phyloP scores from a whole-genome alignment of 805 yeast genomes.

The Hemisphaericaspora nanyangensis region DNA sequence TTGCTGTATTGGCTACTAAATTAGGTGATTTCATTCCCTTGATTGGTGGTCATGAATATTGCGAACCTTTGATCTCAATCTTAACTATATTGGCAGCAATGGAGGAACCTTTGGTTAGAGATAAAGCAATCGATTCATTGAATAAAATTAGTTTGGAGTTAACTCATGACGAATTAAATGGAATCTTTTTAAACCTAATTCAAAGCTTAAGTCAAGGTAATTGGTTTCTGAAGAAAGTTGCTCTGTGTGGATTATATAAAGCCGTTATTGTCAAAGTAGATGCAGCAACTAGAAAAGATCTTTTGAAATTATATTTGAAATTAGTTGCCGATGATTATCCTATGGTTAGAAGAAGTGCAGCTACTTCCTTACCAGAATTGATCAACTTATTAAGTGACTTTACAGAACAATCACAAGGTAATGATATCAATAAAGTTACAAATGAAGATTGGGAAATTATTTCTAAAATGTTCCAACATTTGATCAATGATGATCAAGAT shows the following conservation, averaged over 20 bases:
- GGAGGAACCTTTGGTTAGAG: slow-evolving; percentile 96
- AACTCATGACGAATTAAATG: slow-evolving; percentile 57
- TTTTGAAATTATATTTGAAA: slow-evolving; percentile 64
- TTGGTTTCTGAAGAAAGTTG: slow-evolving; percentile 92
- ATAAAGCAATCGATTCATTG: slow-evolving; percentile 85
- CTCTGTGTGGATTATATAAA: slow-evolving; percentile 85
- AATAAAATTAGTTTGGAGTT: slow-evolving; percentile 65
- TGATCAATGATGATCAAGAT: slow-evolving; percentile 86
- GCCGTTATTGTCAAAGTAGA: slow-evolving; percentile 60
- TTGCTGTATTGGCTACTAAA: slow-evolving; percentile 89
- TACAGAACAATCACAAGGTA: slow-evolving; percentile 30
- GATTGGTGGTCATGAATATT: slow-evolving; percentile 71
- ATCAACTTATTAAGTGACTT: slow-evolving; percentile 53
- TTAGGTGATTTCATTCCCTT: slow-evolving; percentile 83
- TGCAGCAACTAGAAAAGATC: slow-evolving; percentile 50
- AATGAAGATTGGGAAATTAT: slow-evolving; percentile 74
- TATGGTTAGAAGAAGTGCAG: slow-evolving; percentile 96
- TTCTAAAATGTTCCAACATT: slow-evolving; percentile 74
- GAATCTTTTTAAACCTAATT: slow-evolving; percentile 70
- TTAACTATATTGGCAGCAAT: slow-evolving; percentile 83
- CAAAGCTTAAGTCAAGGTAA: slow-evolving; percentile 78
- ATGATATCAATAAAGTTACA: slow-evolving; percentile 34
- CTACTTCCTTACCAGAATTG: slow-evolving; percentile 72
- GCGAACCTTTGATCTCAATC: slow-evolving; percentile 53
- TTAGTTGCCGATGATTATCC: slow-evolving; percentile 90